These are phyloP conservation scores for Mortierella polycephala DNA, from an alignment of 371 early-diverging fungal genomes.

Conservation along the genomic window DNA sequence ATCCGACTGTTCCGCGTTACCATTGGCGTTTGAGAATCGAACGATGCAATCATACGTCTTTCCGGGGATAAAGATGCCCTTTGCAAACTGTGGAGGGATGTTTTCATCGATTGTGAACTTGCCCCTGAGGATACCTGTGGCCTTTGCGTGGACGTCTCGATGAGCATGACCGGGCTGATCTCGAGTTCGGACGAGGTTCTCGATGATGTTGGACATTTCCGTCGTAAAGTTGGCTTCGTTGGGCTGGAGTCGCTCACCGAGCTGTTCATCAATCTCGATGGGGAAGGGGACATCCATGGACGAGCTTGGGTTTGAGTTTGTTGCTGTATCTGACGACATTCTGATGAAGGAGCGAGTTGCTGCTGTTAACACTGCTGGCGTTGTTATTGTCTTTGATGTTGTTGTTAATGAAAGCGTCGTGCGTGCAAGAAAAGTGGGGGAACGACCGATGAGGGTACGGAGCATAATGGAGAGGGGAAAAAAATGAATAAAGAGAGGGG, in stretches of 20 bases:
- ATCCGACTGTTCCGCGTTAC: constrained; percentile 16
- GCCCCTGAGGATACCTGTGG: constrained; percentile 37
- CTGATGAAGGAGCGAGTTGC: background rate
- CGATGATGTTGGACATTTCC: constrained; percentile 26
- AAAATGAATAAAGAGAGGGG: background rate
- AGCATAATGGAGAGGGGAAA: background rate
- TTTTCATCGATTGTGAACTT: constrained; percentile 33
- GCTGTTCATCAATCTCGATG: constrained; percentile 20
- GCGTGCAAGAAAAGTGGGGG: too few species aligned
- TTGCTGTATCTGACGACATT: constrained; percentile 20
- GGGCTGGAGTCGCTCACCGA: constrained; percentile 38
- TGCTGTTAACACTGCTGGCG: background rate
- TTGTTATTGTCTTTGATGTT: too few species aligned
- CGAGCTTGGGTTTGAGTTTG: too few species aligned
- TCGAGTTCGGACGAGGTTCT: constrained; percentile 11
- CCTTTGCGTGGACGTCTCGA: constrained; percentile 44
- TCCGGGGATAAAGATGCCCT: constrained; percentile 45
- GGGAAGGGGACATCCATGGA: constrained; percentile 42
- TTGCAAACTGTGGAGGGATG: constrained; percentile 27
- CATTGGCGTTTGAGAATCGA: constrained; percentile 37
- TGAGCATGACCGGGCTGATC: constrained; percentile 17
- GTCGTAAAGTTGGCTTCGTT: constrained; percentile 27
- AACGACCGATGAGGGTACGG: background rate
- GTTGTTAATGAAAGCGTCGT: too few species aligned
- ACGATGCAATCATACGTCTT: constrained; percentile 37